phyloP scores from a whole-genome alignment of 2,329 filamentous ascomycete genomes.

The Camptophora hylomeconis region DNA sequence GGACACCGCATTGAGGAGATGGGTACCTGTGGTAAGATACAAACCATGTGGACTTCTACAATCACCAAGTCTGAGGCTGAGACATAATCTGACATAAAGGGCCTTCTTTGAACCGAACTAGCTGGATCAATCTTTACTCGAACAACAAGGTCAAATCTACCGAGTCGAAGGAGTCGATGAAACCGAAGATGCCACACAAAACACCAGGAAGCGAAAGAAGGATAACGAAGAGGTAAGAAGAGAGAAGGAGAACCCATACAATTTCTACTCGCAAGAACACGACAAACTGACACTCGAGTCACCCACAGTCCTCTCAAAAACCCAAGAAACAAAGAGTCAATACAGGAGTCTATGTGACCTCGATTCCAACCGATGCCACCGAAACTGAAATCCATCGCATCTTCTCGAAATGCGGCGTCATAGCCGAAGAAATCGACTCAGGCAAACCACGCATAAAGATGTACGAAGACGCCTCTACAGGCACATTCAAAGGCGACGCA shows the following conservation, averaged over 20 bases:
- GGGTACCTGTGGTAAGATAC: constrained; percentile 52
- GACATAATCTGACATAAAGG: constrained; percentile 9
- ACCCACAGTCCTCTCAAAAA: constrained; percentile 17
- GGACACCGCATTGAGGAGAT: constrained; percentile 56
- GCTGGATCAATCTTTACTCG: constrained; percentile 47
- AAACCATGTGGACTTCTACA: constrained; percentile 8
- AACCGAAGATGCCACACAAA: constrained; percentile 27
- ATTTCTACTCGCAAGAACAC: constrained; percentile 24
- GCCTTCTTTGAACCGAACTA: constrained; percentile 18
- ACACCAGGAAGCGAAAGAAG: constrained; percentile 37
- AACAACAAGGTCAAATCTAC: constrained; percentile 50
- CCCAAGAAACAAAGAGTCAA: constrained; percentile 47
- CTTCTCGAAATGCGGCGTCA: constrained; percentile 82
- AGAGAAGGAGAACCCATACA: not conserved
- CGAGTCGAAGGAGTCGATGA: constrained; percentile 47
- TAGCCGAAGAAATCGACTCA: constrained; percentile 87
- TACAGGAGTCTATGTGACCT: constrained; percentile 84
- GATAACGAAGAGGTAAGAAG: constrained; percentile 38
- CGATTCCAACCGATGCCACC: constrained; percentile 66
- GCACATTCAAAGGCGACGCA: constrained; percentile 85
- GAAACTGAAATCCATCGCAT: constrained; percentile 67
- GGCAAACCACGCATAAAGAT: constrained; percentile 83
- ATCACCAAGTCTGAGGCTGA: constrained; percentile 5
- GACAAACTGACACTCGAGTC: constrained; percentile 23
- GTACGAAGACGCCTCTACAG: constrained; percentile 68